Evolutionary conservation across 1,284 basidiomycete genomes (phyloP).

Genomic region (Melampsora americana): DNA sequence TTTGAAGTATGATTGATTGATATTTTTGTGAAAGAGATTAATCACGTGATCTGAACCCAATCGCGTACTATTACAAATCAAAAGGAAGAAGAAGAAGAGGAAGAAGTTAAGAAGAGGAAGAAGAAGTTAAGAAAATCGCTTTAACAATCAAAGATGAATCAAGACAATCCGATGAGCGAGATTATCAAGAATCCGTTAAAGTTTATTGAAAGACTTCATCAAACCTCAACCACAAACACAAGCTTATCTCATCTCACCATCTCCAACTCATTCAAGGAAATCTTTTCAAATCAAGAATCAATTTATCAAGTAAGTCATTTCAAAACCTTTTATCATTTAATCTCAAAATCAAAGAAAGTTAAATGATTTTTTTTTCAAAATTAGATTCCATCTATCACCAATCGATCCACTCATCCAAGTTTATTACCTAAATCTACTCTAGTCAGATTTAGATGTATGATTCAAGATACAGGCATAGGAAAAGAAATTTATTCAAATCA

Average conservation of each 20-base stretch:
- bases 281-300: slow-evolving; percentile 16
- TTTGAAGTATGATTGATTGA: no score
- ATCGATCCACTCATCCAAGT: slow-evolving; percentile 14
- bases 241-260: neutral
- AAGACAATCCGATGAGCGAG: no score
- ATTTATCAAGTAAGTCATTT: slow-evolving; percentile 27
- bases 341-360: neutral
- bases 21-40: no score
- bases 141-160: no score
- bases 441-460: slow-evolving; percentile 42
- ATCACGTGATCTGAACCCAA: no score
- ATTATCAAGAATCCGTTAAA: neutral
- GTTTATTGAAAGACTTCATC: neutral
- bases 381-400: slow-evolving; percentile 36
- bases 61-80: no score
- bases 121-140: no score
- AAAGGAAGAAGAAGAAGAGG: no score
- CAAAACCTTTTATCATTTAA: neutral
- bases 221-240: neutral
- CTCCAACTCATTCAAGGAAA: slow-evolving; percentile 19
- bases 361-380: neutral
- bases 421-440: slow-evolving; percentile 12
- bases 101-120: no score
- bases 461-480: slow-evolving; percentile 31
- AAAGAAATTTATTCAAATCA: slow-evolving; percentile 25